Percentiles rank a stretch among this genome's conserved stretches.
These are phyloP conservation scores for Oropetium thomaeum DNA, from an alignment of 176 grass and related monocot species.

Conservation along the genomic window DNA sequence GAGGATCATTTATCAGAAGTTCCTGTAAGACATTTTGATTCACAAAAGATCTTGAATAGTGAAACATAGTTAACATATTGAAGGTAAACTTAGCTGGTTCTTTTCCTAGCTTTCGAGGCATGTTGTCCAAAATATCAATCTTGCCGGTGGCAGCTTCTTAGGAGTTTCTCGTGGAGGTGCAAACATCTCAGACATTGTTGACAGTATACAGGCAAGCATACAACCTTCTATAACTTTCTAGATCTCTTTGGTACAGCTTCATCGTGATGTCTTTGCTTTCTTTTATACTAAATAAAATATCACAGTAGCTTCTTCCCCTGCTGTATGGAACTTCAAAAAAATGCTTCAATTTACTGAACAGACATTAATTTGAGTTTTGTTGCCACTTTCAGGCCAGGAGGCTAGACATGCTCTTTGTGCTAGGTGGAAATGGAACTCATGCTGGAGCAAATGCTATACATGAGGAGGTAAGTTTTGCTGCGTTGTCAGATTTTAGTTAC, in stretches of 20 bases:
- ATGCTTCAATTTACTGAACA: not conserved
- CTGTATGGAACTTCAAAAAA: too few relatives aligned
- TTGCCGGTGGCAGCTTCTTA: conserved; percentile 90
- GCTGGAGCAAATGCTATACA: conserved; percentile 94
- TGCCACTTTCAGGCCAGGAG: conserved; percentile 61
- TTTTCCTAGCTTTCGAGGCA: conserved; percentile 68
- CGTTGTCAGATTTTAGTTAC: conserved; percentile 8
- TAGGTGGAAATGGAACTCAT: conserved; percentile 98
- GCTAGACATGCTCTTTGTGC: conserved; percentile 94
- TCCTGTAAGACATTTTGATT: conserved; percentile 44
- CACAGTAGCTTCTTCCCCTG: too few relatives aligned
- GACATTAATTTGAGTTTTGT: conserved; percentile 19
- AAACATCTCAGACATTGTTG: conserved; percentile 75
- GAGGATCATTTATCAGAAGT: conserved; percentile 77
- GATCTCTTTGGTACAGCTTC: too few relatives aligned
- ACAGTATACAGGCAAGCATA: conserved; percentile 87
- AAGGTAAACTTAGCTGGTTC: conserved; percentile 10
- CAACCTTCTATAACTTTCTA: not conserved
- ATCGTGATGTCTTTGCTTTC: too few relatives aligned
- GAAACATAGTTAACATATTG: not conserved
- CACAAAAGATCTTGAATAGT: conserved; percentile 18
- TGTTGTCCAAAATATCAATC: conserved; percentile 97
- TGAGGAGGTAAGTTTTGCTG: conserved; percentile 57
- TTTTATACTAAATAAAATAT: too few relatives aligned
- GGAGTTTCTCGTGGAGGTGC: conserved; percentile 84